Conservation (phyloP, 129 eudicot genomes). For the Artemisia tridentata region DNA sequence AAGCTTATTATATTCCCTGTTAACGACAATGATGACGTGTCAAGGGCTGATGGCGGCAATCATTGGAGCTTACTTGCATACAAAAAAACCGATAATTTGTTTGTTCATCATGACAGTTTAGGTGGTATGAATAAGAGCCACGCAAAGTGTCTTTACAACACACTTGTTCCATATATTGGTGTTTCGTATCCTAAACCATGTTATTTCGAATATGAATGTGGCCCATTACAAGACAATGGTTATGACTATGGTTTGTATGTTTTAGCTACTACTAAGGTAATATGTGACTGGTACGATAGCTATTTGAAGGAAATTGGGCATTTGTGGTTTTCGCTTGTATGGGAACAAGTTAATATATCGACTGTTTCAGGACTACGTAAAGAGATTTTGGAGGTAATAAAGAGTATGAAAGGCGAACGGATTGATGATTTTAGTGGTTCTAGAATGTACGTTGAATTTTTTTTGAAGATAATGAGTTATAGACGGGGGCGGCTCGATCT, state of each 20-base stretch:
- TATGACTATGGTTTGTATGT: slow-evolving; percentile 87
- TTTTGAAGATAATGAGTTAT: too few relatives aligned
- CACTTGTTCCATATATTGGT: slow-evolving; percentile 34
- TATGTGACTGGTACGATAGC: slow-evolving; percentile 57
- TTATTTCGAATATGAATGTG: slow-evolving; percentile 39
- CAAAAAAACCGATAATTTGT: slow-evolving; percentile 39
- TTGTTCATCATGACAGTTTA: slow-evolving; percentile 86
- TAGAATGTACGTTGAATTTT: too few relatives aligned
- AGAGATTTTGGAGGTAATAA: slow-evolving; percentile 45
- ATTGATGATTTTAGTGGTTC: background rate
- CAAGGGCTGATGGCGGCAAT: slow-evolving; percentile 60
- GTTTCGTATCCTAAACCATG: background rate
- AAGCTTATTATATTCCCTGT: slow-evolving; percentile 65
- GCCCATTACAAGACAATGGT: slow-evolving; percentile 66
- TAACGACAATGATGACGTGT: slow-evolving; percentile 57
- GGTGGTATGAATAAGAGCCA: slow-evolving; percentile 35
- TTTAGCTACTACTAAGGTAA: slow-evolving; percentile 62
- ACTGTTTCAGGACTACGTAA: slow-evolving; percentile 43
- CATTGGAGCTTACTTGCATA: slow-evolving; percentile 91
- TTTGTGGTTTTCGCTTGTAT: slow-evolving; percentile 54
- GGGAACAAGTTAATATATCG: slow-evolving; percentile 46
- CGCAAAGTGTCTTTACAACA: slow-evolving; percentile 50
- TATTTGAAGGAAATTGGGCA: slow-evolving; percentile 17
- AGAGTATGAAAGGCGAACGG: slow-evolving; percentile 36
- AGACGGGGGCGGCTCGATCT: too few relatives aligned